A percentile compares a stretch with the other conserved stretches of the same genome.
Evolutionary conservation across 2,329 filamentous ascomycete species (phyloP).

Genomic region (Diplocarpon mali): DNA sequence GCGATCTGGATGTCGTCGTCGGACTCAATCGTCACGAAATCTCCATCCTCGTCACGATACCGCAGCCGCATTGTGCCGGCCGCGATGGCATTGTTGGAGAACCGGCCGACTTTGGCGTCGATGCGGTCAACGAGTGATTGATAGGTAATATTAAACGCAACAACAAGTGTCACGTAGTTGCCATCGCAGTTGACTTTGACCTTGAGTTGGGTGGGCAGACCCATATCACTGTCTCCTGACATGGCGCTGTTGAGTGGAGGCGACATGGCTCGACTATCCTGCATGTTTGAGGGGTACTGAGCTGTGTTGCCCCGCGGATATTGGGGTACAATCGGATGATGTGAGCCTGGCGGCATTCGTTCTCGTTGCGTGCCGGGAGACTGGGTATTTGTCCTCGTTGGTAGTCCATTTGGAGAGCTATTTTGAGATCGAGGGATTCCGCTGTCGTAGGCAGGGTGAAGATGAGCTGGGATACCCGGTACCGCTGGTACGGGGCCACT

Average conservation of each 20-base stretch:
- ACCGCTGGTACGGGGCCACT: conserved; percentile 50
- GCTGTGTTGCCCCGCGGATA: conserved; percentile 23
- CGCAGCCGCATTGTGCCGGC: conserved; percentile 75
- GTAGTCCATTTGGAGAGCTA: conserved; percentile 63
- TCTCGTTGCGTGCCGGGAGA: conserved; percentile 59
- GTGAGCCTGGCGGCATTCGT: conserved; percentile 36
- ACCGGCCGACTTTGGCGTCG: conserved; percentile 83
- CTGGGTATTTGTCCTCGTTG: conserved; percentile 57
- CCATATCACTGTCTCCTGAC: conserved; percentile 36
- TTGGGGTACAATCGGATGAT: conserved; percentile 26
- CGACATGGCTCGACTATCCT: conserved; percentile 32
- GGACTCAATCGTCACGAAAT: conserved; percentile 85
- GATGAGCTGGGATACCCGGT: conserved; percentile 64
- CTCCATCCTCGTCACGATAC: conserved; percentile 85
- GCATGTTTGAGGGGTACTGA: conserved; percentile 23
- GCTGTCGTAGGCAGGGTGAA: conserved; percentile 48
- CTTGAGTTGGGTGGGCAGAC: conserved; percentile 67
- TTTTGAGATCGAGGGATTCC: conserved; percentile 68
- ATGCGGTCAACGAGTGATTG: conserved; percentile 90
- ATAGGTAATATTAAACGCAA: conserved; percentile 89
- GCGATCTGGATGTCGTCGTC: conserved; percentile 96
- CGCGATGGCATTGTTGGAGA: conserved; percentile 74
- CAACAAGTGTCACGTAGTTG: conserved; percentile 91
- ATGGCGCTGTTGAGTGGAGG: conserved; percentile 30
- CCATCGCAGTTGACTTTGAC: conserved; percentile 90